A percentile compares a stretch with the other conserved stretches of the same genome.
These are phyloP conservation scores for Oryza australiensis DNA, from an alignment of 176 grass and related monocot genomes.

Conservation along the genomic window DNA sequence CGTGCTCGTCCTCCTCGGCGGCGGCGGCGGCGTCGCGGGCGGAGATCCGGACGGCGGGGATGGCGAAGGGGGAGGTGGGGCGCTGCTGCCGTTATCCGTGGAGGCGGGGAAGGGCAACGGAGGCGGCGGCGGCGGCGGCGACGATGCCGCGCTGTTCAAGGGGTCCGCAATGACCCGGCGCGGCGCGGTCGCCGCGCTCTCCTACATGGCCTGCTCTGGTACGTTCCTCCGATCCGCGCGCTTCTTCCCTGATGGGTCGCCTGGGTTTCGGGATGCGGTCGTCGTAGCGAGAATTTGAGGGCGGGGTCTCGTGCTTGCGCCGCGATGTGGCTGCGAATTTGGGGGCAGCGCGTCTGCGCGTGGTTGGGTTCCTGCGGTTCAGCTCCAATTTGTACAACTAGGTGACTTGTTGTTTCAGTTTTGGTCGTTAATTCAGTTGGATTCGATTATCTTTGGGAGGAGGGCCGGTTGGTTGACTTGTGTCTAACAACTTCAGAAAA, in stretches of 20 bases:
- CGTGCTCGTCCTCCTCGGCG: slow-evolving; percentile 21
- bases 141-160: slow-evolving; percentile 67
- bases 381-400: not conserved
- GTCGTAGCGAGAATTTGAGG: not conserved
- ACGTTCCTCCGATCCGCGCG: slow-evolving; percentile 20
- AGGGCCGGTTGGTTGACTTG: slow-evolving; percentile 27
- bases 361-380: not conserved
- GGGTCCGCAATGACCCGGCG: slow-evolving; percentile 83
- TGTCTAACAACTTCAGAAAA: not conserved
- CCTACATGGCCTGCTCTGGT: slow-evolving; percentile 97
- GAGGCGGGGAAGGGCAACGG: slow-evolving; percentile 41
- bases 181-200: slow-evolving; percentile 78
- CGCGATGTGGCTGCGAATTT: not conserved
- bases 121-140: not conserved
- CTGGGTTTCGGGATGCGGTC: not conserved
- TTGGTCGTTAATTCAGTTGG: not conserved
- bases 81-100: slow-evolving; percentile 40
- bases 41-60: slow-evolving; percentile 38
- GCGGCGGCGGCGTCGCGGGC: not conserved
- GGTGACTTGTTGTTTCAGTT: slow-evolving; percentile 1
- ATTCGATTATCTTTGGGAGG: slow-evolving; percentile 13
- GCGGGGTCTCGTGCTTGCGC: not conserved
- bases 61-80: slow-evolving; percentile 41
- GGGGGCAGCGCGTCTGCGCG: not conserved
- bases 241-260: not conserved